Evolutionary conservation across 1,284 basidiomycete genomes (phyloP).

Genomic region (Ustilago nuda): DNA sequence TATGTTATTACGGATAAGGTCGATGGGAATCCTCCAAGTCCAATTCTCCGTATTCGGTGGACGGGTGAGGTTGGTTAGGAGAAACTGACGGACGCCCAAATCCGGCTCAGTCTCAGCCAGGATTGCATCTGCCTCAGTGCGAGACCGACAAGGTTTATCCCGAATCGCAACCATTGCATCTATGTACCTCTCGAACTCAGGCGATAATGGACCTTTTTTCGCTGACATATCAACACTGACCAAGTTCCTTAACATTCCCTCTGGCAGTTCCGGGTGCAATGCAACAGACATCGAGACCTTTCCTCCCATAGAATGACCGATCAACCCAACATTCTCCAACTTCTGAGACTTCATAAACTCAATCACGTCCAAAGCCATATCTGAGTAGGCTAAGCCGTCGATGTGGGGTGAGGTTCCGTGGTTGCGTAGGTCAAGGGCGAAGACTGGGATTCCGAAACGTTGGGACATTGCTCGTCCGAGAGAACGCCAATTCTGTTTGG

Average conservation of each 20-base stretch:
- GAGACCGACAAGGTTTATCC: conserved; percentile 72
- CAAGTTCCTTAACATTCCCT: conserved; percentile 73
- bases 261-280: conserved; percentile 73
- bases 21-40: conserved; percentile 80
- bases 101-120: conserved; percentile 76
- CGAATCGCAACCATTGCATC: conserved; percentile 80
- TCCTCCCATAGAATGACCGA: conserved; percentile 91
- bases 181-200: conserved; percentile 75
- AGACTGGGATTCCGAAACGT: conserved; percentile 76
- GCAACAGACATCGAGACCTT: conserved; percentile 86
- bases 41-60: conserved; percentile 69
- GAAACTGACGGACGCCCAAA: conserved; percentile 78
- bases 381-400: conserved; percentile 76
- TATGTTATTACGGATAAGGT: conserved; percentile 76
- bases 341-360: conserved; percentile 71
- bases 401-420: conserved; percentile 83
- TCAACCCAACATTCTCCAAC: conserved; percentile 75
- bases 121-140: conserved; percentile 78
- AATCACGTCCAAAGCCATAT: conserved; percentile 79
- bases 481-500: conserved; percentile 82
- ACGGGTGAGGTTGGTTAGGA: conserved; percentile 81
- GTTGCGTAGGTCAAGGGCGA: conserved; percentile 84
- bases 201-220: conserved; percentile 75
- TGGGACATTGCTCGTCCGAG: conserved; percentile 77
- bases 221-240: conserved; percentile 86